Evolutionary conservation across 2,329 filamentous ascomycete species (phyloP), one percentile per base, ranked within the genome.

Genomic region (Epichloe gansuensis): DNA sequence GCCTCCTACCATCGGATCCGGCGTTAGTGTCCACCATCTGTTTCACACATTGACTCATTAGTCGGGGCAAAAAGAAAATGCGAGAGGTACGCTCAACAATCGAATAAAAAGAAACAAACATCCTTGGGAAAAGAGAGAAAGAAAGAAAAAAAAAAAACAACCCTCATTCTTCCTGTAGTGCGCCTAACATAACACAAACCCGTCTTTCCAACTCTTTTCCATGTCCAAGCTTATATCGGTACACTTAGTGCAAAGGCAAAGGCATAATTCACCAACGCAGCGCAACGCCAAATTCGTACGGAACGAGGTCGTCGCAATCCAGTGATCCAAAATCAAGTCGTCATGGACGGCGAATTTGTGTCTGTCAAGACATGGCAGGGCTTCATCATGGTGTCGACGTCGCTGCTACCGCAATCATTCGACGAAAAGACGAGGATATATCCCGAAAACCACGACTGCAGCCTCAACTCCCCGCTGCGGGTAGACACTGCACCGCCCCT

Each of bases 281-380:
- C 27, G 27, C 27, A 31, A 31, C 27, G 27, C 27, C 3, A 31
- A 31, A 31, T 9, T 31, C 27, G 9, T 4, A 31, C 27, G 27
- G 8, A 31, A 31, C 8, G 27, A 31, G 27, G 27, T 31, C 27
- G 27, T 31, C 4, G 8, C 27, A 31, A 31, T 31, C 27, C 27
- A 31, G 9, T 31, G 4, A 31, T 31, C 27, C 27, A 31, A 31
- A 4, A 31, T 31, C 27, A 31, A 31, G 27, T 34, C 35, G 35
- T n/a, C 34, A 52, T 52, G 51, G 46, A 52, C 36, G 51, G 35
- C 51, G 39, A 52, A 15, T 52, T 52, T 4, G 13, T 52, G 15
- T 31, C 46, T 34, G 51, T 52, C 39, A 52, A 23, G 8, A 52
- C 51, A n/a, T 52, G 51, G 51, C 51, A 52, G 40, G 51, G 51